Evolutionary conservation across 2,329 filamentous ascomycete species (phyloP).

Genomic region (Salinomyces thailandicus): DNA sequence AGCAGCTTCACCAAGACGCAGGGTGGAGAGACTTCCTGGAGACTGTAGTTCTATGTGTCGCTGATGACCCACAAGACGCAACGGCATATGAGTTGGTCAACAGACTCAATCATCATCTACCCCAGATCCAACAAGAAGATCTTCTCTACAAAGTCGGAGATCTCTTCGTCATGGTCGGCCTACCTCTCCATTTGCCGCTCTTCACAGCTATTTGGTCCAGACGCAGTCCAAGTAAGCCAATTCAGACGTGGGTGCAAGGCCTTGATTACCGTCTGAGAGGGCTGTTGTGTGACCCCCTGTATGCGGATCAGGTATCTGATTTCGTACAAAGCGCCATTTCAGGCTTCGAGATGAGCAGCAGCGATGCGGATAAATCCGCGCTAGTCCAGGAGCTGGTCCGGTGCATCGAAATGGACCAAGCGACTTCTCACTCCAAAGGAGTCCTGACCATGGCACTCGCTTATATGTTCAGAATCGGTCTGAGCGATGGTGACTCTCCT

Average conservation of each 20-base stretch:
- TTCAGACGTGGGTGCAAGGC: neutral
- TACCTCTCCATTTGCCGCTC: neutral
- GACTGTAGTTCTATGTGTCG: neutral
- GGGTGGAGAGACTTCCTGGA: slow-evolving; percentile 6
- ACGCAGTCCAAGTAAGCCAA: neutral
- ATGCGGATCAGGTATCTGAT: neutral
- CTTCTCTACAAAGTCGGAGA: neutral
- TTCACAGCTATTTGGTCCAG: neutral
- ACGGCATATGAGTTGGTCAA: slow-evolving; percentile 1
- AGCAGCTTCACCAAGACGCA: slow-evolving; percentile 5
- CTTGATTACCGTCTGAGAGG: neutral
- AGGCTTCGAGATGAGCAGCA: neutral
- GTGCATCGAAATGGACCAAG: neutral
- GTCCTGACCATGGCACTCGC: neutral
- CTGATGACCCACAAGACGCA: neutral
- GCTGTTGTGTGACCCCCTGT: neutral
- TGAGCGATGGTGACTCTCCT: neutral
- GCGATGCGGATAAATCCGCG: neutral
- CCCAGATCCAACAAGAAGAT: slow-evolving; percentile 2
- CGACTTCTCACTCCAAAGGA: neutral
- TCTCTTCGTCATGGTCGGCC: neutral
- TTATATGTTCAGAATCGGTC: neutral
- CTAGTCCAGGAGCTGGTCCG: neutral
- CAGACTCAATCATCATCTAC: neutral
- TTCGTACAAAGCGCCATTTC: neutral